These are phyloP conservation scores for Nicotiana rustica DNA, from an alignment of 305 asterid genomes.

Conservation along the genomic window DNA sequence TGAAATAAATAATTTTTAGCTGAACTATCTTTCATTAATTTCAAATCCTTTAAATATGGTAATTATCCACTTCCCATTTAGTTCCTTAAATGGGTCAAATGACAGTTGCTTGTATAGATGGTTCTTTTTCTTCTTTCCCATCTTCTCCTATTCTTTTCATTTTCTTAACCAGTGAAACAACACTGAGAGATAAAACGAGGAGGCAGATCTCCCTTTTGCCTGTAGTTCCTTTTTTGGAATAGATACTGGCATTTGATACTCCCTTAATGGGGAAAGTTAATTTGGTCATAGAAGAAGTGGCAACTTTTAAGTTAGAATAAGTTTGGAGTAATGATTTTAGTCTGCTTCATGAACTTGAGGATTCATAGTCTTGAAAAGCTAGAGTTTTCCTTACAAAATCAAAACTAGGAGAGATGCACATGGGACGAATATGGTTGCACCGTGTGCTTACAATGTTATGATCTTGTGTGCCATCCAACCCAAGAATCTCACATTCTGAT, in stretches of 20 bases:
- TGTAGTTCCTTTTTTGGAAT: not conserved
- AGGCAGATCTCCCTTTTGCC: not conserved
- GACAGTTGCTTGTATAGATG: not conserved
- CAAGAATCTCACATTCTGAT: not conserved
- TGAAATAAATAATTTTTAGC: not conserved
- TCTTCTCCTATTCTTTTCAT: not conserved
- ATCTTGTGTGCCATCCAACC: not conserved
- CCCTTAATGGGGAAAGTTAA: not conserved
- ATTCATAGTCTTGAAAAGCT: conserved; percentile 19
- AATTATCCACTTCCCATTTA: conserved; percentile 7
- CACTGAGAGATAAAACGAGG: conserved; percentile 2
- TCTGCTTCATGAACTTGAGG: conserved; percentile 1
- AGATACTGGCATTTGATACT: not conserved
- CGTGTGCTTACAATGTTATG: not conserved
- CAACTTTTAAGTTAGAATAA: not conserved
- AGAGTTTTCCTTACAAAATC: not conserved
- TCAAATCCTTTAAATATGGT: conserved; percentile 5
- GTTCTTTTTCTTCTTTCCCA: not conserved
- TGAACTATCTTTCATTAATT: conserved; percentile 14
- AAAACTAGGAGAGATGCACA: not conserved
- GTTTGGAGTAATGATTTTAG: not conserved
- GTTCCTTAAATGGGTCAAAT: not conserved
- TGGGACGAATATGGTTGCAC: not conserved
- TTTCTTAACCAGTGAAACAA: conserved; percentile 7
- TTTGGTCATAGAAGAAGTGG: conserved; percentile 2